Conservation (phyloP, 2,329 filamentous ascomycete species). For the Diplodia seriata region DNA sequence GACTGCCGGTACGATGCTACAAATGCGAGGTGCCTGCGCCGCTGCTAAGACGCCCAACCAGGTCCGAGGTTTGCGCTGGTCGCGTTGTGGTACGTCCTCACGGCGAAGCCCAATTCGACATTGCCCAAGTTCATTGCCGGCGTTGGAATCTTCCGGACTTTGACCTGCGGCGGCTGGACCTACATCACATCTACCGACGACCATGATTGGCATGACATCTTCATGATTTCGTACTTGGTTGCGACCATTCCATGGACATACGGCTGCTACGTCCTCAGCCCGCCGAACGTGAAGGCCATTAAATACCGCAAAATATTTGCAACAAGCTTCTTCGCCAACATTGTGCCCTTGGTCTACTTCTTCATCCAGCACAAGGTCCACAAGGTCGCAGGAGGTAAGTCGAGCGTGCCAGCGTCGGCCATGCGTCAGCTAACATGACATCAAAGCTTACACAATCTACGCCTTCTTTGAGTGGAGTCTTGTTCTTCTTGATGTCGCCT, state of each 20-base stretch:
- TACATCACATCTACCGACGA: constrained; percentile 98
- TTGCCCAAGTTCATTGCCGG: constrained; percentile 82
- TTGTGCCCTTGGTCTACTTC: constrained; percentile 91
- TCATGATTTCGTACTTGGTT: constrained; percentile 98
- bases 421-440: constrained; percentile 4
- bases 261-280: constrained; percentile 87
- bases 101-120: constrained; percentile 73
- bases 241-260: constrained; percentile 94
- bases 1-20: constrained; percentile 72
- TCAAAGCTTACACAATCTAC: constrained; percentile 92
- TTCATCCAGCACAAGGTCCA: constrained; percentile 99
- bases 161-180: constrained; percentile 97
- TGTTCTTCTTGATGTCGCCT: constrained; percentile 92
- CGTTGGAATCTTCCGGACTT: constrained; percentile 83
- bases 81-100: constrained; percentile 89
- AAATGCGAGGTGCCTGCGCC: constrained; percentile 8
- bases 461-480: constrained; percentile 98
- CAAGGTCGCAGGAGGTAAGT: constrained; percentile 85
- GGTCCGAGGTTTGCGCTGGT: constrained; percentile 91
- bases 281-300: constrained; percentile 79
- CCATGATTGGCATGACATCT: constrained; percentile 98
- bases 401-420: constrained; percentile 66
- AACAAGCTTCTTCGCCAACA: constrained; percentile 83
- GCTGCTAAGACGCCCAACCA: constrained; percentile 43
- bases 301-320: constrained; percentile 89